These are phyloP conservation scores for Aphanomyces euteiches DNA, from an alignment of 352 stramenopile genomes.

Conservation along the genomic window DNA sequence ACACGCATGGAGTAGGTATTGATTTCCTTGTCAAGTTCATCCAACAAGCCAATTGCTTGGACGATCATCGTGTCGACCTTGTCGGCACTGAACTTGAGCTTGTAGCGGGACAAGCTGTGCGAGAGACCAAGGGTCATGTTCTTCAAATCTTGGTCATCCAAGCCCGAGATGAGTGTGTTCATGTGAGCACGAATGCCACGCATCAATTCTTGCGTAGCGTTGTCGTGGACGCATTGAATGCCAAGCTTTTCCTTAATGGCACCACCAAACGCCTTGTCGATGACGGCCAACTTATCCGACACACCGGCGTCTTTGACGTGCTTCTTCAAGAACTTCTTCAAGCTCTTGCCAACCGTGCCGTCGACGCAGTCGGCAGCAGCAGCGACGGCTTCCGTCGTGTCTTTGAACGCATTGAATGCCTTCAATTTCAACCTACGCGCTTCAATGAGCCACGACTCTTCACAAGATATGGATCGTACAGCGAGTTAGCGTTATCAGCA, in stretches of 20 bases:
- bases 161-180: constrained; percentile 89
- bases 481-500: constrained; percentile 84
- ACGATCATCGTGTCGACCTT: constrained; percentile 99
- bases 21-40: constrained; percentile 99
- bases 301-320: constrained; percentile 92
- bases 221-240: constrained; percentile 91
- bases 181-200: constrained; percentile 96
- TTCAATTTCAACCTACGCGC: constrained; percentile 87
- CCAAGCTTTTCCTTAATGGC: constrained; percentile 98
- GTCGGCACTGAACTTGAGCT: constrained; percentile 99
- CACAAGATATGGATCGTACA: constrained; percentile 39
- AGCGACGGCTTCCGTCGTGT: constrained; percentile 97
- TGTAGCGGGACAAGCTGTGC: constrained; percentile 98
- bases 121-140: constrained; percentile 99
- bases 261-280: constrained; percentile 94
- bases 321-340: constrained; percentile 99
- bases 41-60: constrained; percentile 98
- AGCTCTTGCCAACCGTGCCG: constrained; percentile 94
- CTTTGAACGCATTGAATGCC: constrained; percentile 98
- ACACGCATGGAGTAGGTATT: constrained; percentile 99
- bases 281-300: constrained; percentile 95
- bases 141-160: constrained; percentile 87
- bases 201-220: constrained; percentile 94
- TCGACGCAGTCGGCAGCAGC: constrained; percentile 97
- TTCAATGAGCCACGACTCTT: background rate